Base-by-base conservation (phyloP, 495 filamentous ascomycete genomes). In the Tuber calosporum region DNA sequence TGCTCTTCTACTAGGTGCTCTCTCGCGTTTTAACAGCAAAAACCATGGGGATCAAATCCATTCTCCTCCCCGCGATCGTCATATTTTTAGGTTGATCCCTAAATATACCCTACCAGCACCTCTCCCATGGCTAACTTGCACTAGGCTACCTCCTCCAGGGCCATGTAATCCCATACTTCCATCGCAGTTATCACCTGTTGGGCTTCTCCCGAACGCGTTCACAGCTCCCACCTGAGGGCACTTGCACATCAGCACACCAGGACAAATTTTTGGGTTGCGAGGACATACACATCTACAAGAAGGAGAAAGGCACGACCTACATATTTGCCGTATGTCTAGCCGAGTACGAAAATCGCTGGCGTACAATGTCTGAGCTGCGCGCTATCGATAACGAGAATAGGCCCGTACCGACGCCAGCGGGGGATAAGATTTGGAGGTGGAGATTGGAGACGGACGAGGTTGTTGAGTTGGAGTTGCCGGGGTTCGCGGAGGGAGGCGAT, bases 381-480 rank as follows among this genome's bases (percentile, higher is more conserved):
- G 37, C 43, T 19, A 42, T 42, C 6, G 70, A 77, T 71, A 45
- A 42, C 1, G 37, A 43, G 0, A 43, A 41, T 8, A 62, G 74
- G 1, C 26, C 53, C 7, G 20, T 58, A 2, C 48, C 79, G 4
- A 36, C 11, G 13, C 53, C 15, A 0, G 53, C 38, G 41, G 79
- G 71, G 3, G 80, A 81, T 66, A 75, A 72, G 48, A 68, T 81
- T 67, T 77, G 69, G 69, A 74, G 72, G 8, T 81, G 80, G 80
- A 74, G 81, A 42, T 72, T 81, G 26, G 72, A 71, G 22, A 75
- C 66, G 30, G 79, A 81, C 45, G 36, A 41, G 8, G 77, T 79
- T 15, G 62, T 72, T 20, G 72, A 71, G 66, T 66, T 81, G 2
- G 72, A 72, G 45, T 72, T 79, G 7, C 58, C 40, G 15, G 70